phyloP scores from a whole-genome alignment of 1,139 yeast species.

The Casaregolazyma suthepensis region DNA sequence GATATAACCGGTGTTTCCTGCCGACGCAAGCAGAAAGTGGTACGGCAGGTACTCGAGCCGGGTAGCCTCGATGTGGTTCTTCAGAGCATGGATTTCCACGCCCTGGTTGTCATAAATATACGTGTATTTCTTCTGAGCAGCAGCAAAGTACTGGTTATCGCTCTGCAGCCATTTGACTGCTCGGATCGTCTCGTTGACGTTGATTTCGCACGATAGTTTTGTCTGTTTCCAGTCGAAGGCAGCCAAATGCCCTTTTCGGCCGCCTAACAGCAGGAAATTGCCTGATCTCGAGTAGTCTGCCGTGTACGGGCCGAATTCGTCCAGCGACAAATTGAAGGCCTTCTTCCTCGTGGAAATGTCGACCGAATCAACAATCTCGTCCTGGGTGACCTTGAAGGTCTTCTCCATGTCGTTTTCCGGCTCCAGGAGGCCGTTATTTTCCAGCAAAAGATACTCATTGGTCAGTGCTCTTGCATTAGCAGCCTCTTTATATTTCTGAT shows the following conservation, averaged over 20 bases:
- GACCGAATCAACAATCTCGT: constrained; percentile 71
- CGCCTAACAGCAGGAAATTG: constrained; percentile 75
- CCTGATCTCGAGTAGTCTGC: constrained; percentile 84
- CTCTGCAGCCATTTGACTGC: constrained; percentile 88
- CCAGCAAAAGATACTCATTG: constrained; percentile 68
- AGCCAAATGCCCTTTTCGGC: constrained; percentile 91
- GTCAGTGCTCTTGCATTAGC: constrained; percentile 78
- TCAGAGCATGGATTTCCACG: constrained; percentile 82
- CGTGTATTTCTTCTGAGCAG: constrained; percentile 92
- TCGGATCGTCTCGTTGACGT: constrained; percentile 81
- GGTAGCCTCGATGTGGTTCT: constrained; percentile 83
- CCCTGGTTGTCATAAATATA: constrained; percentile 91
- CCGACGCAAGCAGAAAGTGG: constrained; percentile 80
- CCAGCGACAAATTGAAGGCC: constrained; percentile 65
- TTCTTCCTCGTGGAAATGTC: constrained; percentile 67
- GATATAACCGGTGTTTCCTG: constrained; percentile 81
- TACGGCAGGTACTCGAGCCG: constrained; percentile 84
- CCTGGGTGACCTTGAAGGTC: constrained; percentile 79
- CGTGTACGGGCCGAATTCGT: constrained; percentile 81
- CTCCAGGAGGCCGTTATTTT: constrained; percentile 78
- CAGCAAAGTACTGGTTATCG: constrained; percentile 84
- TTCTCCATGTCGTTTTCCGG: constrained; percentile 88
- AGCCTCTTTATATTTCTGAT: constrained; percentile 71
- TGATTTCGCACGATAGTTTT: constrained; percentile 68
- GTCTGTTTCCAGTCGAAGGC: constrained; percentile 96